Percentiles rank a stretch among this genome's conserved stretches.
Evolutionary conservation across 208 protist species (phyloP).

Genomic region (Crithidia expoeki): DNA sequence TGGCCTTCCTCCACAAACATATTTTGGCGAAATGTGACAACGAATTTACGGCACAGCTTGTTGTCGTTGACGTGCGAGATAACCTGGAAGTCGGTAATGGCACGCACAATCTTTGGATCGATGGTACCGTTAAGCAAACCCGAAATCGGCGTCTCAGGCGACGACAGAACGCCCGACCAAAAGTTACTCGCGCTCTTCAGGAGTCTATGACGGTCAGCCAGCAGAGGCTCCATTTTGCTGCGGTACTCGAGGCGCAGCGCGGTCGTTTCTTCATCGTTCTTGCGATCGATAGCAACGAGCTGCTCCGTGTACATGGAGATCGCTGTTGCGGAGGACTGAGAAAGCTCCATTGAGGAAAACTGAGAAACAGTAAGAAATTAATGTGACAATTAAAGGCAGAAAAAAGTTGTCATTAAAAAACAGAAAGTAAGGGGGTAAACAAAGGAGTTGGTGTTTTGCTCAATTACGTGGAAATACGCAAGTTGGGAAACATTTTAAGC

Average conservation of each 20-base stretch:
- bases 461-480: too few species aligned
- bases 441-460: too few species aligned
- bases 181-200: conserved; percentile 58
- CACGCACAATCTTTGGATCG: conserved; percentile 80
- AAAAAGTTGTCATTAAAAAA: too few species aligned
- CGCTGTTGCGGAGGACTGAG: conserved; percentile 26
- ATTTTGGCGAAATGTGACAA: conserved; percentile 60
- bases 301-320: conserved; percentile 49
- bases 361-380: conserved; percentile 5
- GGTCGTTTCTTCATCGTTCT: conserved; percentile 32
- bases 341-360: conserved; percentile 26
- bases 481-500: too few species aligned
- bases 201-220: conserved; percentile 51
- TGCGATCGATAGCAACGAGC: conserved; percentile 38
- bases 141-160: conserved; percentile 43
- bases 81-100: conserved; percentile 68
- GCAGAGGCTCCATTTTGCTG: conserved; percentile 59
- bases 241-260: conserved; percentile 46
- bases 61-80: conserved; percentile 42
- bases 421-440: too few species aligned
- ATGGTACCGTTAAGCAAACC: conserved; percentile 70
- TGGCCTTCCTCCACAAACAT: conserved; percentile 74
- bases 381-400: not conserved
- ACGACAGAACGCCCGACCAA: conserved; percentile 62
- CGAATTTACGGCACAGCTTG: conserved; percentile 52